Conservation (phyloP, 164 flowering plant genomes). For the Brasenia schreberi region DNA sequence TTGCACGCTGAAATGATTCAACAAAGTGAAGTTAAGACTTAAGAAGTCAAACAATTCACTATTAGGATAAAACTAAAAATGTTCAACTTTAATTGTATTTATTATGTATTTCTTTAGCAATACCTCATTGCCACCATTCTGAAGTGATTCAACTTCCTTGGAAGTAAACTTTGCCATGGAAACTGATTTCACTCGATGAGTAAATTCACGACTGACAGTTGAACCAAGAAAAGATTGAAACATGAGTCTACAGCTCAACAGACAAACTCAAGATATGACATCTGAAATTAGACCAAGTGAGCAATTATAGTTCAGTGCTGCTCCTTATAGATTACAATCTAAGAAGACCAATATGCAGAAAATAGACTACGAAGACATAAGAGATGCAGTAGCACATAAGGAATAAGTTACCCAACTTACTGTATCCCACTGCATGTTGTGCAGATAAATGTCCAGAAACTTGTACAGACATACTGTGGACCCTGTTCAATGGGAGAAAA, state of each 20-base stretch:
- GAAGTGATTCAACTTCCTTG: constrained; percentile 85
- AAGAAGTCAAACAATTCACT: too few species aligned
- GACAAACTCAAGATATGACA: too few species aligned
- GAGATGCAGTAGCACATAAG: neutral
- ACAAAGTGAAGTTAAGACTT: neutral
- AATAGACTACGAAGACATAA: neutral
- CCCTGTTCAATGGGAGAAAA: constrained; percentile 47
- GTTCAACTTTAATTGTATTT: too few species aligned
- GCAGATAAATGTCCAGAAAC: constrained; percentile 94
- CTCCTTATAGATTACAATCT: neutral
- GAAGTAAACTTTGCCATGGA: constrained; percentile 97
- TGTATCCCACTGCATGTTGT: constrained; percentile 95
- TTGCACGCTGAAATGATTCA: constrained; percentile 50
- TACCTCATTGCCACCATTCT: constrained; percentile 96
- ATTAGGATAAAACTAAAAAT: too few species aligned
- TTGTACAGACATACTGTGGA: constrained; percentile 95
- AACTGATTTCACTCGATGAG: constrained; percentile 92
- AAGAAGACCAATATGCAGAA: too few species aligned
- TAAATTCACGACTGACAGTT: constrained; percentile 80
- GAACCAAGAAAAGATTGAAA: neutral
- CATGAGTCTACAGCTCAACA: neutral
- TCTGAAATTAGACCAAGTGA: too few species aligned
- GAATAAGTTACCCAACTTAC: constrained; percentile 37
- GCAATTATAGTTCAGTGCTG: neutral
- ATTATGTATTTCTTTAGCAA: neutral